phyloP scores from a whole-genome alignment of 306 rosid species.

The Trifolium subterraneum region DNA sequence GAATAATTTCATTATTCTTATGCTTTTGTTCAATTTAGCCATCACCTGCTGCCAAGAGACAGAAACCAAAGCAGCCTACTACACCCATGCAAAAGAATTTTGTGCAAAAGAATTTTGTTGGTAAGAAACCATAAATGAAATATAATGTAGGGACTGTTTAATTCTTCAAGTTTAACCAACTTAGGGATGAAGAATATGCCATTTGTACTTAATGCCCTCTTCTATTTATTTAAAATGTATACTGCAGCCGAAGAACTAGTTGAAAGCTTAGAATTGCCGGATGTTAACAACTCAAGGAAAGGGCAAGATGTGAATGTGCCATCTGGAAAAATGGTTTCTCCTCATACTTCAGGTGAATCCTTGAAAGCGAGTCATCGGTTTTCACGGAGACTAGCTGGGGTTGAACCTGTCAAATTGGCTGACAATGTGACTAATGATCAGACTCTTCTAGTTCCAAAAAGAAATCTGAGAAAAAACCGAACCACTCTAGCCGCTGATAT shows the following conservation, averaged over 20 bases:
- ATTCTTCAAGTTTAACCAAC: slow-evolving; percentile 28
- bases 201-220: slow-evolving; percentile 37
- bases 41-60: slow-evolving; percentile 62
- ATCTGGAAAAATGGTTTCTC: slow-evolving; percentile 42
- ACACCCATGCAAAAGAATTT: slow-evolving; percentile 48
- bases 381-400: slow-evolving; percentile 79
- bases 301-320: slow-evolving; percentile 39
- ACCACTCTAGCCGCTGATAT: slow-evolving; percentile 43
- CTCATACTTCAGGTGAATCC: slow-evolving; percentile 41
- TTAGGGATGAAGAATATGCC: slow-evolving; percentile 28
- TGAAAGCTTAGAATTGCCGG: slow-evolving; percentile 43
- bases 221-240: slow-evolving; percentile 33
- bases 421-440: slow-evolving; percentile 47
- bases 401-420: slow-evolving; percentile 54
- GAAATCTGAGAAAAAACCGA: slow-evolving; percentile 49
- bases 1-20: slow-evolving; percentile 36
- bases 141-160: slow-evolving; percentile 19
- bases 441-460: slow-evolving; percentile 48
- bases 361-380: slow-evolving; percentile 55
- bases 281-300: slow-evolving; percentile 44
- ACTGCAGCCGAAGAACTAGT: slow-evolving; percentile 55
- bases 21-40: slow-evolving; percentile 55
- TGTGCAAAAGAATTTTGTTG: slow-evolving; percentile 50
- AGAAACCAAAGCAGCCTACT: slow-evolving; percentile 55
- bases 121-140: slow-evolving; percentile 55